A percentile compares a stretch with the other conserved stretches of the same genome.
phyloP scores from a whole-genome alignment of 73 alveolate species.

The Tetrahymena thermophila region DNA sequence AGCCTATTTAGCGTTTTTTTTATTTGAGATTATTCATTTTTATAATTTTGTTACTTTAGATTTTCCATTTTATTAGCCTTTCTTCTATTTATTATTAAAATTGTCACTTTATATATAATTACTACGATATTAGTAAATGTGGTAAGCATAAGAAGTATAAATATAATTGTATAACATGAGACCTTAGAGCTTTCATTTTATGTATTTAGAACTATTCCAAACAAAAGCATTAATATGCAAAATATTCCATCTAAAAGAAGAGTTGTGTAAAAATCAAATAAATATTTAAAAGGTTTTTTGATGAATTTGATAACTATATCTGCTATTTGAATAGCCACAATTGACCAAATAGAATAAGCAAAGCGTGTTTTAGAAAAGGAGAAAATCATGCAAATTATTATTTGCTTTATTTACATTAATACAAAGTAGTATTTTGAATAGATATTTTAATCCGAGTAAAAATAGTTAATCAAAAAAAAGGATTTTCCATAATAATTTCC shows the following conservation, averaged over 20 bases:
- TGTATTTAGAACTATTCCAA: not conserved
- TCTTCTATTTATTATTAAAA: no score
- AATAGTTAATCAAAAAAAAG: not conserved
- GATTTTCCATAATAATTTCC: not conserved
- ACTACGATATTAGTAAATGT: not conserved
- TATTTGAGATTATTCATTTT: no score
- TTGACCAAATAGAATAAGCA: not conserved
- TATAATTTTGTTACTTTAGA: no score
- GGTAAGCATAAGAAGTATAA: not conserved
- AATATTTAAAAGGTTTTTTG: not conserved
- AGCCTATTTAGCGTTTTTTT: not conserved
- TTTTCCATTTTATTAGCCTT: no score
- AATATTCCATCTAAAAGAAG: not conserved
- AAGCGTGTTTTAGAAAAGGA: not conserved
- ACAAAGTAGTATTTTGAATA: not conserved
- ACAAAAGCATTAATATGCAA: not conserved
- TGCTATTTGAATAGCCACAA: not conserved
- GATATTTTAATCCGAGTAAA: not conserved
- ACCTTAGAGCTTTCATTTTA: not conserved
- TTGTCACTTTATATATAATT: not conserved
- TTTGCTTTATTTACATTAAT: not conserved
- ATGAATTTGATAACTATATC: not conserved
- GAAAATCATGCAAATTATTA: not conserved
- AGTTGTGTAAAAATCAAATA: not conserved
- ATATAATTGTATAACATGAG: not conserved